Percentiles rank a stretch among this genome's conserved stretches.
Evolutionary conservation across 202 grass and related monocot species (phyloP).

Genomic region (Schoenoplectus triqueter): DNA sequence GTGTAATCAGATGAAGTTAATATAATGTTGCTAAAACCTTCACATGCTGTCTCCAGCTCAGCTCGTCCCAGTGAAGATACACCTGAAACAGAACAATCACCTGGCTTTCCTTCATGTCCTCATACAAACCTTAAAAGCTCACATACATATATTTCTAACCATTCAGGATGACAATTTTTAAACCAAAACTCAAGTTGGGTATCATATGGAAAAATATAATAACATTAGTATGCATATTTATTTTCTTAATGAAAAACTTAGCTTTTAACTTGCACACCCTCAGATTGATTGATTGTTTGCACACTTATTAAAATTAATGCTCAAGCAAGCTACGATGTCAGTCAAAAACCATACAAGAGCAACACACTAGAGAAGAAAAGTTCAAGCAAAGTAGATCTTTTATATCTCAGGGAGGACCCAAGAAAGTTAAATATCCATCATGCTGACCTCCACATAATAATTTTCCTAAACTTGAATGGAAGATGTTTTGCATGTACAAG

Average conservation of each 20-base stretch:
- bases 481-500: background rate
- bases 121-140: background rate
- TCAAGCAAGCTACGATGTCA: background rate
- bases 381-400: background rate
- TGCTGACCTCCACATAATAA: background rate
- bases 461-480: background rate
- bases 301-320: background rate
- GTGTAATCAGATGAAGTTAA: constrained; percentile 54
- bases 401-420: background rate
- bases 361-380: background rate
- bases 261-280: background rate
- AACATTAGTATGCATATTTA: constrained; percentile 4
- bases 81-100: constrained; percentile 38
- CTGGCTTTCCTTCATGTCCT: constrained; percentile 4
- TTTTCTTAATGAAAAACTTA: background rate
- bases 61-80: constrained; percentile 57
- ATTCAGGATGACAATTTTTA: background rate
- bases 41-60: constrained; percentile 72
- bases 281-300: background rate
- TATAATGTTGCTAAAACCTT: constrained; percentile 90
- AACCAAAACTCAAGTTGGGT: background rate
- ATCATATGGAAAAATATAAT: background rate
- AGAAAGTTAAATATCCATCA: background rate
- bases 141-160: too few species aligned
- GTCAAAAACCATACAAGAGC: background rate